These are phyloP conservation scores for Hippophae gyantsensis DNA, from an alignment of 306 rosid genomes.

Conservation along the genomic window DNA sequence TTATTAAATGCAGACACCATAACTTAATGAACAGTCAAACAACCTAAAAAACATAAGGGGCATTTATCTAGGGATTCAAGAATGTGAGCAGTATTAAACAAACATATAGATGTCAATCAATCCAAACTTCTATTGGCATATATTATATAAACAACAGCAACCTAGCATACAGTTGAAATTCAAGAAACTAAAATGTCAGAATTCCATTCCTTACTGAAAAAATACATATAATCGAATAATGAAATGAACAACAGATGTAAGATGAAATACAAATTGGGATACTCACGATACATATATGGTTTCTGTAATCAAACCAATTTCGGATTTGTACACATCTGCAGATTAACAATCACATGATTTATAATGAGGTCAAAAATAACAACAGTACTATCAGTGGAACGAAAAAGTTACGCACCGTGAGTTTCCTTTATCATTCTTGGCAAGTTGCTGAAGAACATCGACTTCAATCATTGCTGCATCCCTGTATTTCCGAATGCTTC, in stretches of 20 bases:
- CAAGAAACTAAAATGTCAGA: no score
- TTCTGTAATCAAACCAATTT: constrained; percentile 98
- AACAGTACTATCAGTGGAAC: background rate
- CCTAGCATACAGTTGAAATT: no score
- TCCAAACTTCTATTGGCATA: no score
- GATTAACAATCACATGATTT: constrained; percentile 33
- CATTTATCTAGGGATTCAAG: background rate
- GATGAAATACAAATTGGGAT: no score
- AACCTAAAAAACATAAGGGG: no score
- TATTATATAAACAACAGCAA: no score
- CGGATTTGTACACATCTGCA: constrained; percentile 95
- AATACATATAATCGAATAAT: no score
- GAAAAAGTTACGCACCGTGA: constrained; percentile 40
- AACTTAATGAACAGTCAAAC: no score
- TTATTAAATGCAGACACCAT: no score
- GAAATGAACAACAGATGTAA: no score
- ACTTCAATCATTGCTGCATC: constrained; percentile 87
- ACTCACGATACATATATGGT: constrained; percentile 88
- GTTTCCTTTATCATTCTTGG: constrained; percentile 65
- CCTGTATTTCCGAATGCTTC: constrained; percentile 64
- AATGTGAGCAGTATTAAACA: constrained; percentile 26
- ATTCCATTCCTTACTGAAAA: no score
- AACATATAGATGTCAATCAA: constrained; percentile 4
- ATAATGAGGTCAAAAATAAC: constrained; percentile 6
- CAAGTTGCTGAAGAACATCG: constrained; percentile 70